These are phyloP conservation scores for Heracleum sosnowskyi DNA, from an alignment of 129 eudicot species.

Conservation along the genomic window DNA sequence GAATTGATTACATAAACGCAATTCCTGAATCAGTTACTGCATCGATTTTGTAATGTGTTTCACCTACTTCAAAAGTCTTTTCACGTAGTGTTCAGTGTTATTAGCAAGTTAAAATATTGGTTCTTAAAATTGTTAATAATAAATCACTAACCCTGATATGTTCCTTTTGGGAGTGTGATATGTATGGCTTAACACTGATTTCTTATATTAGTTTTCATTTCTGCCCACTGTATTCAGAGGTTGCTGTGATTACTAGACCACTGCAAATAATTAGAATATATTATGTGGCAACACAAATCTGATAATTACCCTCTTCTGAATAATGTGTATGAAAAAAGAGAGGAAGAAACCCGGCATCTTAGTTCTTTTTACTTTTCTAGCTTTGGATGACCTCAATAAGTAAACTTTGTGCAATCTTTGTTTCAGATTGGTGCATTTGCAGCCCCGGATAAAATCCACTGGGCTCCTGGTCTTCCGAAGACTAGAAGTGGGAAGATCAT, in stretches of 20 bases:
- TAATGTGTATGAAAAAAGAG: neutral
- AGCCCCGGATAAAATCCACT: slow-evolving; percentile 86
- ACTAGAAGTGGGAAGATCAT: slow-evolving; percentile 98
- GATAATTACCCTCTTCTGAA: neutral
- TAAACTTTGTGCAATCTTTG: neutral
- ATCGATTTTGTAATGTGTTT: neutral
- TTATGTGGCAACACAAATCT: neutral
- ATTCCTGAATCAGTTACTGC: neutral
- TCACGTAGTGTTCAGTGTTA: neutral
- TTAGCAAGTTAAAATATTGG: neutral
- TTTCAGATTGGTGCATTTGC: slow-evolving; percentile 99
- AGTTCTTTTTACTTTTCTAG: neutral
- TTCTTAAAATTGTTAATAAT: neutral
- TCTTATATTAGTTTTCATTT: neutral
- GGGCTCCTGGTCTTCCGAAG: slow-evolving; percentile 98
- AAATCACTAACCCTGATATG: neutral
- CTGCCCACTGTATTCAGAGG: neutral
- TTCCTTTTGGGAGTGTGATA: neutral
- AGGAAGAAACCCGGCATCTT: neutral
- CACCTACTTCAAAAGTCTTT: neutral
- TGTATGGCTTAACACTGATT: neutral
- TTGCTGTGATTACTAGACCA: neutral
- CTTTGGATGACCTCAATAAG: neutral
- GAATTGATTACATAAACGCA: neutral
- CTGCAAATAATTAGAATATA: neutral